These are phyloP conservation scores for Hirsutella rhossiliensis DNA, from an alignment of 2,329 filamentous ascomycete species.

Conservation along the genomic window DNA sequence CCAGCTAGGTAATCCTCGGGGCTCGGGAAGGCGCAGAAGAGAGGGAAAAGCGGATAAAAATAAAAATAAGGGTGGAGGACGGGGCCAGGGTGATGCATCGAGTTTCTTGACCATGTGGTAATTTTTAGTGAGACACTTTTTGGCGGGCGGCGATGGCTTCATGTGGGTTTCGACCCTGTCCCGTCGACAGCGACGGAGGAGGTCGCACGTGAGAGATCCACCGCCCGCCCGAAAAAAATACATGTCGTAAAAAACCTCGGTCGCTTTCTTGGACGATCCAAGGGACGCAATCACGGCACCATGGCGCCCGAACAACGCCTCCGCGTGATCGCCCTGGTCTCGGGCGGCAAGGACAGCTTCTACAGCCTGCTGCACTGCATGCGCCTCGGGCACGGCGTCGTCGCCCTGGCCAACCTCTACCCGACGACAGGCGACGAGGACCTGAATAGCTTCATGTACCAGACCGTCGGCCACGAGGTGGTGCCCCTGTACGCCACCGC, in stretches of 20 bases:
- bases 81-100: background rate
- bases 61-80: background rate
- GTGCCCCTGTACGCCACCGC: conserved; percentile 76
- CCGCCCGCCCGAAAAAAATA: background rate
- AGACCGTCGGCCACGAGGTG: conserved; percentile 83
- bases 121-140: background rate
- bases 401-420: conserved; percentile 83
- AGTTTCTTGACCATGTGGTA: background rate
- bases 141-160: background rate
- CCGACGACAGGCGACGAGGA: conserved; percentile 31
- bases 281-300: background rate
- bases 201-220: background rate
- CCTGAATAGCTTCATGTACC: conserved; percentile 98
- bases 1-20: background rate
- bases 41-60: background rate
- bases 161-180: background rate
- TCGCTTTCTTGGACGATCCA: too few relatives aligned
- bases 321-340: conserved; percentile 85
- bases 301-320: conserved; percentile 22
- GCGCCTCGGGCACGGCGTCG: conserved; percentile 69
- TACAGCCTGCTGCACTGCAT: conserved; percentile 87
- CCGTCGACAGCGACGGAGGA: background rate
- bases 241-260: background rate
- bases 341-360: conserved; percentile 94
- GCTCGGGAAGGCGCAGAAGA: background rate